Base-by-base conservation (phyloP, 495 filamentous ascomycete genomes). In the Gamarada debralockiae region DNA sequence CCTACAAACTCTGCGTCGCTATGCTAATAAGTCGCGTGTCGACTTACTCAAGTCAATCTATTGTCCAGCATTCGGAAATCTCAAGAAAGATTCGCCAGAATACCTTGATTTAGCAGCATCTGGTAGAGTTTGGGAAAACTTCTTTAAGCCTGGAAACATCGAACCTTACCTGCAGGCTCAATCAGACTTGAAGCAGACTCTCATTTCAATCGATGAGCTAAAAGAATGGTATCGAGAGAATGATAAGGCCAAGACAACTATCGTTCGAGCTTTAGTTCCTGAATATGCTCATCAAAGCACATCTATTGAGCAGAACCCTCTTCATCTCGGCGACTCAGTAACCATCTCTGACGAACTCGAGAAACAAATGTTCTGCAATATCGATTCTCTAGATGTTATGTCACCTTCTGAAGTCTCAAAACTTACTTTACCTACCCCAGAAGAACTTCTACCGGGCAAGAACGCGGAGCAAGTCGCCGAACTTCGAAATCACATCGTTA, bases 221-320 rank as follows among this genome's bases (percentile, higher is more conserved):
- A 52, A 52, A 50, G 53, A 49, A 44, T 51, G 24, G 15, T 45
- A 41, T 21, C 21, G 23, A 25, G 48, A 36, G 25, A 55, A 53
- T 39, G 44, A 49, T 40, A 29, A 50, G 20, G 44, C 40, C 14
- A 37, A 24, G 13, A 49, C 41, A 34, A 21, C 20, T 37, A 27
- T 55, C 10, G 12, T 40, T 47, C 48, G 39, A 38, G 42, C 42
- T 39, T 52, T 59, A 34, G 45, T 54, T 38, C 12, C 34, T 31
- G 51, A 55, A 34, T 59, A 55, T 39, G 56, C 56, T 20, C 56
- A 55, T 38, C n/a, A 59, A 41, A 54, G 50, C 31, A 53, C 52
- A 44, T 27, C 23, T 31, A 44, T 59, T 37, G 56, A 59, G 40
- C 29, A 54, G 36, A 59, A 59, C 51, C 42, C 34, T 33, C 51